These are phyloP conservation scores for Coemansia furcata DNA, from an alignment of 192 early-diverging fungal species.

Conservation along the genomic window DNA sequence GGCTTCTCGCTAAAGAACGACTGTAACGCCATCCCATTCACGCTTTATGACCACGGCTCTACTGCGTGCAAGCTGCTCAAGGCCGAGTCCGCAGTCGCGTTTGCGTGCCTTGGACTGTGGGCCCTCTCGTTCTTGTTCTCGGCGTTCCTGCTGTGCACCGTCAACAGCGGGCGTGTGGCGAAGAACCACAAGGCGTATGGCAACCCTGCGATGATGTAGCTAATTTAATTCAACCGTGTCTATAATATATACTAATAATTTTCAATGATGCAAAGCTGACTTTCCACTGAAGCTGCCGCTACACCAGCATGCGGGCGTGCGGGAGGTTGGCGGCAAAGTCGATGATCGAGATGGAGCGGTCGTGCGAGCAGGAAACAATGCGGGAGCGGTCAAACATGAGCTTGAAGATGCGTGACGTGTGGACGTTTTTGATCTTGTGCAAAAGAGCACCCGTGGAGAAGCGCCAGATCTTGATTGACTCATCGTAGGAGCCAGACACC, in stretches of 20 bases:
- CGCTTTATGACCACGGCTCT: conserved; percentile 31
- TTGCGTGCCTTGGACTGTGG: conserved; percentile 47
- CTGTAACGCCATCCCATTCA: conserved; percentile 34
- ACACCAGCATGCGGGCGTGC: conserved; percentile 28
- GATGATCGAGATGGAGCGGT: conserved; percentile 50
- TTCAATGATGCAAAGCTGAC: background rate
- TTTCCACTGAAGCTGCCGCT: background rate
- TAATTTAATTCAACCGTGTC: background rate
- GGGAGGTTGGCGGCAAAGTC: conserved; percentile 40
- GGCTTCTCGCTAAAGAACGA: conserved; percentile 53
- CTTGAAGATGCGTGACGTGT: conserved; percentile 74
- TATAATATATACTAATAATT: background rate
- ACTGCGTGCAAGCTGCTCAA: conserved; percentile 44
- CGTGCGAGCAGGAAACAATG: conserved; percentile 82
- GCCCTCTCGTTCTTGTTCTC: conserved; percentile 32
- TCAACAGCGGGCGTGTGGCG: conserved; percentile 10
- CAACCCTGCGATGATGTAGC: background rate
- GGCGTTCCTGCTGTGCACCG: conserved; percentile 37
- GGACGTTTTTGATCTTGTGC: conserved; percentile 56
- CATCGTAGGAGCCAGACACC: conserved; percentile 88
- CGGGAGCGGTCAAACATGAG: conserved; percentile 77
- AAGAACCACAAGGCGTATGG: background rate
- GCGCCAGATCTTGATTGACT: conserved; percentile 87
- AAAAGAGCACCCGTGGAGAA: conserved; percentile 63
- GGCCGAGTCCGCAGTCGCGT: conserved; percentile 38